A percentile compares a stretch with the other conserved stretches of the same genome.
These are phyloP conservation scores for Elongisporangium undulatum DNA, from an alignment of 352 stramenopile species.

Conservation along the genomic window DNA sequence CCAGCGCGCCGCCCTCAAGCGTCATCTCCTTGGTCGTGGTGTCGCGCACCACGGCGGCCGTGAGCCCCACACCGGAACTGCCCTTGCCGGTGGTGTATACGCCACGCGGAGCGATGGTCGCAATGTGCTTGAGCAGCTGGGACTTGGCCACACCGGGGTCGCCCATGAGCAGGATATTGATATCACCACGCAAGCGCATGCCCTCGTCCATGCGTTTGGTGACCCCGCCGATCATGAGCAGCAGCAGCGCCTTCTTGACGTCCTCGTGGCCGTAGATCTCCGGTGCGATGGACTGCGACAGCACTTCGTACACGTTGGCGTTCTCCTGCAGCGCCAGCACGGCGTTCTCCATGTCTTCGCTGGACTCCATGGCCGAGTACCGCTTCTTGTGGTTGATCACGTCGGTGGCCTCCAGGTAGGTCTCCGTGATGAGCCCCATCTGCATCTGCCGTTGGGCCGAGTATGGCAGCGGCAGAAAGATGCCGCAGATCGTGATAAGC, in stretches of 20 bases:
- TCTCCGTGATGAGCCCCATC: slow-evolving; percentile 97
- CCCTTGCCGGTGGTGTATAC: slow-evolving; percentile 99
- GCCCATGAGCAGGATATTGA: slow-evolving; percentile 99
- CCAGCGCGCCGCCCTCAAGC: slow-evolving; percentile 93
- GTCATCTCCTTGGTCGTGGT: slow-evolving; percentile 93
- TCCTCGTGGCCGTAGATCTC: slow-evolving; percentile 99
- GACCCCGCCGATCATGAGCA: slow-evolving; percentile 95
- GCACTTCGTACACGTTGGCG: slow-evolving; percentile 88
- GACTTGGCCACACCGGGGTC: slow-evolving; percentile 98
- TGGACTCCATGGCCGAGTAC: slow-evolving; percentile 92
- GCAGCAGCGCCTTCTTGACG: slow-evolving; percentile 98
- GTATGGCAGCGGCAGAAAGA: slow-evolving; percentile 94
- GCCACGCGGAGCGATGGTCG: slow-evolving; percentile 92
- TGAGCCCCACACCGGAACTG: slow-evolving; percentile 97
- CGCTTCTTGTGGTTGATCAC: slow-evolving; percentile 97
- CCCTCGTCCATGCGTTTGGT: slow-evolving; percentile 89
- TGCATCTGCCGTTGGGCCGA: slow-evolving; percentile 93
- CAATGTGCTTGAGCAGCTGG: slow-evolving; percentile 99
- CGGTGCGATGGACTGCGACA: slow-evolving; percentile 95
- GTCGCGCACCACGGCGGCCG: slow-evolving; percentile 96
- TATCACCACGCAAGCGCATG: slow-evolving; percentile 97
- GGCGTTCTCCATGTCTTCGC: slow-evolving; percentile 77
- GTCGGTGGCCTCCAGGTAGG: slow-evolving; percentile 95
- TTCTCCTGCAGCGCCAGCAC: slow-evolving; percentile 69
- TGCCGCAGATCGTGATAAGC: slow-evolving; percentile 94